A percentile compares a stretch with the other conserved stretches of the same genome.
Evolutionary conservation across 441 rosid species (phyloP).

Genomic region (Jatropha multifida): DNA sequence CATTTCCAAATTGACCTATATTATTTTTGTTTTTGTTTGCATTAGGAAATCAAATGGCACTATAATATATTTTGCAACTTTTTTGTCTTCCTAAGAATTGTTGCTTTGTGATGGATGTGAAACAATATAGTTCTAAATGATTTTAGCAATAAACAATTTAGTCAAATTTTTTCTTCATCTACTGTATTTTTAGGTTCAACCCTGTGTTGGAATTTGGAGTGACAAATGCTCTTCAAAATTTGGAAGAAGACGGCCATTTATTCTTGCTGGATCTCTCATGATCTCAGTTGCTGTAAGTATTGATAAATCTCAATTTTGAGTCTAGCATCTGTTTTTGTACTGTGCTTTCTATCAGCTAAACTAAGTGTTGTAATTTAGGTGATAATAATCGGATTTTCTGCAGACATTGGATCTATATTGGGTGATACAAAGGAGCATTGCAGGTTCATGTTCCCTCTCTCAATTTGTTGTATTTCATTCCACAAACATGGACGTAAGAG

Average conservation of each 20-base stretch:
- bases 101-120: not conserved
- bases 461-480: slow-evolving; percentile 21
- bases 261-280: slow-evolving; percentile 85
- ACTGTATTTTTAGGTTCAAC: slow-evolving; percentile 72
- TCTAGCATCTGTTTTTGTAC: slow-evolving; percentile 15
- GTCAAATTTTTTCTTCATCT: not conserved
- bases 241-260: slow-evolving; percentile 91
- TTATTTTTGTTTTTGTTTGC: not conserved
- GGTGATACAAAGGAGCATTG: slow-evolving; percentile 91
- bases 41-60: not conserved
- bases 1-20: not conserved
- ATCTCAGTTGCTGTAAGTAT: slow-evolving; percentile 80
- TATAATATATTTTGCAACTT: not conserved
- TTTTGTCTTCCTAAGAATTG: not conserved
- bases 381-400: slow-evolving; percentile 93
- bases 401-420: slow-evolving; percentile 86
- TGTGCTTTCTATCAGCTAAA: slow-evolving; percentile 41
- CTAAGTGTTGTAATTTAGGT: slow-evolving; percentile 73
- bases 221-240: slow-evolving; percentile 86
- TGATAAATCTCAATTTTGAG: slow-evolving; percentile 13
- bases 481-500: not conserved
- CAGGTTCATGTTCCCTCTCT: slow-evolving; percentile 53
- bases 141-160: not conserved
- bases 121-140: not conserved
- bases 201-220: slow-evolving; percentile 98